These are phyloP conservation scores for Aspergillus avenaceus DNA, from an alignment of 495 filamentous ascomycete genomes.

Conservation along the genomic window DNA sequence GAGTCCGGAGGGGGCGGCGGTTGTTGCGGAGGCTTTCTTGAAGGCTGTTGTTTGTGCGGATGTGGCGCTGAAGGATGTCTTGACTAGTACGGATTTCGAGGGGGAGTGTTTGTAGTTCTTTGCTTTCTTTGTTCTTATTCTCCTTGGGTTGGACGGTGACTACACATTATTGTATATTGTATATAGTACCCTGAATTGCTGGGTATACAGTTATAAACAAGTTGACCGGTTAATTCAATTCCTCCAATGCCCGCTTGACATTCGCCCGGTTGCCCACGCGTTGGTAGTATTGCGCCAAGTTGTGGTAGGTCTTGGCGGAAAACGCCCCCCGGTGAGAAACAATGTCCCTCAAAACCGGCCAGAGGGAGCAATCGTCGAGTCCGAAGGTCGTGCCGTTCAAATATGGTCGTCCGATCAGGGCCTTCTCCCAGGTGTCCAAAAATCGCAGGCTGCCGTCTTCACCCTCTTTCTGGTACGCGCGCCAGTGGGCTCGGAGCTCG, in stretches of 20 bases:
- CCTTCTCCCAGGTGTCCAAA: conserved; percentile 47
- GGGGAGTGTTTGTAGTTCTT: conserved; percentile 31
- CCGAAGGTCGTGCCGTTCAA: conserved; percentile 53
- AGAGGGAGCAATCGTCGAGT: conserved; percentile 68
- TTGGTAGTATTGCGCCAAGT: conserved; percentile 51
- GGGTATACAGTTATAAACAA: too few species aligned
- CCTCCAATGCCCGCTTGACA: conserved; percentile 42
- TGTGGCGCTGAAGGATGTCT: conserved; percentile 28
- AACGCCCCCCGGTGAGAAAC: conserved; percentile 28
- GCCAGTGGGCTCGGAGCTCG: conserved; percentile 29
- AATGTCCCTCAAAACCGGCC: conserved; percentile 64
- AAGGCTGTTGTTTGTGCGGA: conserved; percentile 50
- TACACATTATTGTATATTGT: conserved; percentile 3
- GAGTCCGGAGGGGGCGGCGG: conserved; percentile 51
- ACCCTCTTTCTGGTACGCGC: conserved; percentile 13
- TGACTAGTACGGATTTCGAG: conserved; percentile 26
- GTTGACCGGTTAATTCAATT: too few species aligned
- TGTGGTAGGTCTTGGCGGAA: conserved; percentile 29
- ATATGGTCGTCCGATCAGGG: conserved; percentile 44
- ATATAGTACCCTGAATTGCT: too few species aligned
- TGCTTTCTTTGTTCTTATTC: too few species aligned
- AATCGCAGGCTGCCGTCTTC: conserved; percentile 13
- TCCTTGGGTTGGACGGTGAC: too few species aligned
- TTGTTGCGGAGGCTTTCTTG: conserved; percentile 58
- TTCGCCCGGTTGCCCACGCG: conserved; percentile 47